phyloP scores from a whole-genome alignment of 371 early-diverging fungal genomes.

The Mortierella sp. region DNA sequence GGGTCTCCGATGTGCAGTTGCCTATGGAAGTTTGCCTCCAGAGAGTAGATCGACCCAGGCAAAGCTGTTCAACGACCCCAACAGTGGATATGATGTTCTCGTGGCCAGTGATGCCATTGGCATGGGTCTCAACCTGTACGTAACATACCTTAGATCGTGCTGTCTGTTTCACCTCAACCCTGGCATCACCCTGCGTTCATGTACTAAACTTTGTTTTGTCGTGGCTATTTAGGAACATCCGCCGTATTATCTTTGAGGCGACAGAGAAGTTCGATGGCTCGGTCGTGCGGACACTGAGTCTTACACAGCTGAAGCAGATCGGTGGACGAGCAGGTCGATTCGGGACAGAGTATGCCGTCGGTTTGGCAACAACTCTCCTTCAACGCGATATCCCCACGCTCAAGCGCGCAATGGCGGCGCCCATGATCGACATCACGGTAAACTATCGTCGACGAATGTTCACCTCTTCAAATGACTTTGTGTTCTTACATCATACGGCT shows the following conservation, averaged over 20 bases:
- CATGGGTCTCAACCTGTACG: slow-evolving; percentile 95
- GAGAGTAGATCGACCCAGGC: slow-evolving; percentile 95
- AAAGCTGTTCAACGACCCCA: slow-evolving; percentile 88
- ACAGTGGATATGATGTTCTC: slow-evolving; percentile 85
- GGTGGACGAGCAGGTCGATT: slow-evolving; percentile 97
- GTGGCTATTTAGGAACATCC: slow-evolving; percentile 75
- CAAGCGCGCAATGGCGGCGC: slow-evolving; percentile 38
- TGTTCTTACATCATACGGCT: background rate
- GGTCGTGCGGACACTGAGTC: slow-evolving; percentile 62
- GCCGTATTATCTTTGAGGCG: slow-evolving; percentile 86
- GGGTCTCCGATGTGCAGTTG: slow-evolving; percentile 87
- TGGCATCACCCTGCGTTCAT: background rate
- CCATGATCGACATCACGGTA: slow-evolving; percentile 56
- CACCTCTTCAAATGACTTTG: background rate
- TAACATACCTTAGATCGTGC: background rate
- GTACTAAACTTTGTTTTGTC: background rate
- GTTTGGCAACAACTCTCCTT: slow-evolving; percentile 76
- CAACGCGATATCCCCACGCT: slow-evolving; percentile 36
- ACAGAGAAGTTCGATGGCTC: slow-evolving; percentile 86
- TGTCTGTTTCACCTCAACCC: background rate
- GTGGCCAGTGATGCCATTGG: slow-evolving; percentile 98
- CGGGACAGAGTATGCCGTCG: slow-evolving; percentile 72
- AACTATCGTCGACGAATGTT: background rate
- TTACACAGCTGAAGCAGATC: slow-evolving; percentile 93
- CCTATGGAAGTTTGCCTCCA: slow-evolving; percentile 95